Evolutionary conservation across 306 rosid genomes (phyloP), one percentile per base, ranked within the genome.

Genomic region (Rosa chinensis): DNA sequence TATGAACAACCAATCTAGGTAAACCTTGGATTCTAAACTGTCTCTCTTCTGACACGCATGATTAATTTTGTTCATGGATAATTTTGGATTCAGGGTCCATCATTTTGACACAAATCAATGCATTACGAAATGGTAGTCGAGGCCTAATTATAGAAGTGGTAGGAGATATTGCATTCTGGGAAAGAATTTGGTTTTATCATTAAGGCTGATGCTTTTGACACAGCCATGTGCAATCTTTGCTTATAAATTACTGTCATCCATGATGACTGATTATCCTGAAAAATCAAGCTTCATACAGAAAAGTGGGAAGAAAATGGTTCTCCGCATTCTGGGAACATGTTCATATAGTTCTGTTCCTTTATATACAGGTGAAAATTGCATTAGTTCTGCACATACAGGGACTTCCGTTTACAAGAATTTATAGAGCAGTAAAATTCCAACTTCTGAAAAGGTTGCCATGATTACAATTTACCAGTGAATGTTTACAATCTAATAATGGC

Each of bases 1-100:
- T 83, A 92, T 92, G 97, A 92, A 92, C 88, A 89, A 83, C 82
- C 97, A 92, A 77, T 92, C 97, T 59, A 92, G 97, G 97, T 92
- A 80, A 74, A 43, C 52, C 74, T 69, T 71, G 59, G 74, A 63
- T 72, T 66, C 49, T 79, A 45, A n/a, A 43, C 10, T 55, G 78
- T 85, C 78, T 70, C 76, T 66, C 48, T 61, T 82, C 53, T 67
- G 43, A 17, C 50, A 37, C 10, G 44, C 74, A 70, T 17, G 55
- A 67, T 37, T 77, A 62, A 55, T 20, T 16, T 75, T 74, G 8
- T 40, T 70, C 52, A 17, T 59, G 23, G 21, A 32, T 70, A 50
- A 59, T 45, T 40, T 37, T 55, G 40, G 76, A 48, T 72, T 53
- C 64, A 70, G 72, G 77, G 77, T 53, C 64, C 72, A 32, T 79